Base-by-base conservation (phyloP, 352 stramenopile genomes). In the Globisporangium cederbergense region DNA sequence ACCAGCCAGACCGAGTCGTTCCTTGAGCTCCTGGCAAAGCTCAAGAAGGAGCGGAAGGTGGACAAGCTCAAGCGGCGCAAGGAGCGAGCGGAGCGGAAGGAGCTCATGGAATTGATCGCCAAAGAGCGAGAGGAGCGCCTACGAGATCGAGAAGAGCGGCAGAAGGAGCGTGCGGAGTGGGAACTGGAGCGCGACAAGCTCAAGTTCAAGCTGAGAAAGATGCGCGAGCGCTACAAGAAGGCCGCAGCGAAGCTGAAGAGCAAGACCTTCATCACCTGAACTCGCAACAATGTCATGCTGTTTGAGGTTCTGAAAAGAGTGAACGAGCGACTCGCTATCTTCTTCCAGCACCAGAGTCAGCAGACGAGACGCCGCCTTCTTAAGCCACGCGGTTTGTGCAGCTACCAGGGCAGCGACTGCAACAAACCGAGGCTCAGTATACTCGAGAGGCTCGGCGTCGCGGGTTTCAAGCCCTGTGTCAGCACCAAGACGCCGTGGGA, bases 161-260 rank as follows among this genome's bases (percentile, higher is more conserved):
- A 30, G 55, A 45, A 46, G 7, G 55, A 61, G 9, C 38, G 40
- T 2, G 38, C 30, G 3, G 25, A 51, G 40, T 61, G 55, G 55
- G 40, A 52, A 28, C 38, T 61, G 6, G 55, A 61, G 55, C 38
- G 55, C 55, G 55, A 61, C 55, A 38, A 40, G 14, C 25, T 61
- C 36, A 38, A 40, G 36, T 40, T 61, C 25, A 47, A 61, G 25
- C 55, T 61, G 4, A 40, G 42, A 25, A 47, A 45, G 38, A 61
- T 61, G 25, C 55, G 55, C 14, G n/a, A 50, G 55, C 46, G 34
- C 22, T 50, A 42, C 14, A 51, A 42, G 16, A n/a, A n/a, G 8
- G 55, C 18, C 2, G 7, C 46, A n/a, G 20, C 20, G 9, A 52
- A 16, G n/a, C 46, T 52, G 18, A 52, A 52, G 43, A 49, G 43